These are phyloP conservation scores for Exobasidium cylindrosporum DNA, from an alignment of 1,284 basidiomycete genomes.

Conservation along the genomic window DNA sequence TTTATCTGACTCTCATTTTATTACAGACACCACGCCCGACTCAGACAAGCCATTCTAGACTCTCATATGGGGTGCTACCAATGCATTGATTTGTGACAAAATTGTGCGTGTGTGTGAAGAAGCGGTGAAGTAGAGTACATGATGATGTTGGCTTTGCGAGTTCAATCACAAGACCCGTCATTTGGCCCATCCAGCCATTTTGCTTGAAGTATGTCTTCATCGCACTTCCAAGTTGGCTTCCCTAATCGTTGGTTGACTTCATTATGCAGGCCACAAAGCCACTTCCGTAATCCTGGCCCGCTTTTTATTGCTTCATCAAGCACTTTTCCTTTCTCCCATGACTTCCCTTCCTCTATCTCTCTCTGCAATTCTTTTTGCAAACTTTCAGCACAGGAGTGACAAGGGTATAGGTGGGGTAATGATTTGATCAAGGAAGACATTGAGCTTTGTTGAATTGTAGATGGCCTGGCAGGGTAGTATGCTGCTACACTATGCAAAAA, in stretches of 20 bases:
- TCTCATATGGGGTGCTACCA: not conserved
- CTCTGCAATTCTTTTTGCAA: constrained; percentile 37
- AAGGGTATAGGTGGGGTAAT: constrained; percentile 48
- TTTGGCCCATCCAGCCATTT: constrained; percentile 48
- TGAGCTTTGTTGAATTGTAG: constrained; percentile 30
- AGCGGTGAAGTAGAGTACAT: not conserved
- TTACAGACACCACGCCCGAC: constrained; percentile 27
- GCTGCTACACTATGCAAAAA: constrained; percentile 50
- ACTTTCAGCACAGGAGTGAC: constrained; percentile 41
- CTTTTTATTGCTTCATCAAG: constrained; percentile 19
- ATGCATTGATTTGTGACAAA: constrained; percentile 1
- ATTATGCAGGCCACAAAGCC: constrained; percentile 52
- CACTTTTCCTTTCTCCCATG: constrained; percentile 9
- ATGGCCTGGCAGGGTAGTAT: constrained; percentile 46
- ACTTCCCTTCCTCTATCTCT: constrained; percentile 17
- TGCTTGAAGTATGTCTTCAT: constrained; percentile 29
- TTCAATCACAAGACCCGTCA: constrained; percentile 43
- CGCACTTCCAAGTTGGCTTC: constrained; percentile 42
- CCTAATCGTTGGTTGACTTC: constrained; percentile 50
- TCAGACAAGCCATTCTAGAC: constrained; percentile 29
- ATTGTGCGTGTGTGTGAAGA: no score
- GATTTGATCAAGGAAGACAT: constrained; percentile 42
- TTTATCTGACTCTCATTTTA: not conserved
- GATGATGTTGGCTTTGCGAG: not conserved
- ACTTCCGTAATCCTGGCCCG: constrained; percentile 32